These are phyloP conservation scores for Globisporangium parvum DNA, from an alignment of 352 stramenopile species.

Conservation along the genomic window DNA sequence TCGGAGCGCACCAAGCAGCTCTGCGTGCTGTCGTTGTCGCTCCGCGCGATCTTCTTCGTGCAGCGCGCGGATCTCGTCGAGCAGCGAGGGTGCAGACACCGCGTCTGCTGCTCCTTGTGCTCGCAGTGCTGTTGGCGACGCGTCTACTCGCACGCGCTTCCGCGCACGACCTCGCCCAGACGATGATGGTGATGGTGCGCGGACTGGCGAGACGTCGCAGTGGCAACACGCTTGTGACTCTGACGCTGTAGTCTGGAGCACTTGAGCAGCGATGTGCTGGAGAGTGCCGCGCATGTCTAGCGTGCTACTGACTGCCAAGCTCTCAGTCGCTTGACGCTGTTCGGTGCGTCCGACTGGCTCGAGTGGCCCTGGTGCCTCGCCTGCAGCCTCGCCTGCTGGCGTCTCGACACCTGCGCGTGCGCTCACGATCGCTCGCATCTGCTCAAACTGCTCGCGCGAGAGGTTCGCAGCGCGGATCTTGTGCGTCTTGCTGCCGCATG, in stretches of 20 bases:
- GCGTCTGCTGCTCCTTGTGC: constrained; percentile 7
- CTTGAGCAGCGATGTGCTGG: background rate
- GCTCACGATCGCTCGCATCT: constrained; percentile 36
- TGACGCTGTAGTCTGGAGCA: background rate
- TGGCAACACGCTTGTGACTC: background rate
- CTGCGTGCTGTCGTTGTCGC: constrained; percentile 40
- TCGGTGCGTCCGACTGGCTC: no score
- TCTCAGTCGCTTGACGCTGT: background rate
- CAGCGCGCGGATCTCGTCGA: constrained; percentile 28
- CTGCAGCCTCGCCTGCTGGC: background rate
- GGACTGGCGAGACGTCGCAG: background rate
- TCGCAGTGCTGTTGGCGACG: no score
- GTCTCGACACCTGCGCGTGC: background rate
- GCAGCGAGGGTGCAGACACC: constrained; percentile 11
- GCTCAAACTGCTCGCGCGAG: constrained; percentile 29
- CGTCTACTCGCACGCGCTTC: constrained; percentile 4
- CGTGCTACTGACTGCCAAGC: background rate
- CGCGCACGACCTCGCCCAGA: background rate
- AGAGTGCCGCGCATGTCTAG: background rate
- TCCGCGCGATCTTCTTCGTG: constrained; percentile 38
- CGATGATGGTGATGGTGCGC: background rate
- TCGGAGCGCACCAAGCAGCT: constrained; percentile 46
- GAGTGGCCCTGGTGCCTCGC: background rate
- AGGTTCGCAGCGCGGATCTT: constrained; percentile 40
- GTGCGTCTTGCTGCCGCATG: constrained; percentile 15